Conservation (phyloP, 495 filamentous ascomycete genomes). For the Daldinia childiae region DNA sequence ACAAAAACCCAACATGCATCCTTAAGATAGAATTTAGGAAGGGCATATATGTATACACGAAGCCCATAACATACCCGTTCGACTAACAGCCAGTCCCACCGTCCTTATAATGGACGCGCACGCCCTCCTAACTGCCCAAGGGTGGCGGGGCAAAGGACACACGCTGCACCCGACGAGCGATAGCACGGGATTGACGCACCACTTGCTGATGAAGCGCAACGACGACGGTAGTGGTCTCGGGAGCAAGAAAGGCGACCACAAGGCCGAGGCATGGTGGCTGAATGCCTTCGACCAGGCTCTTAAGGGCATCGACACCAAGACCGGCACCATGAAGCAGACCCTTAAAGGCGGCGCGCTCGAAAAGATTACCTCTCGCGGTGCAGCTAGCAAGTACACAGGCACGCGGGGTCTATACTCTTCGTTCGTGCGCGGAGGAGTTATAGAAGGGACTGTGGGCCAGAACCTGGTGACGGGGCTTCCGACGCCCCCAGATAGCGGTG, state of each 20-base stretch:
- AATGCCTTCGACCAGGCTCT: slow-evolving; percentile 81
- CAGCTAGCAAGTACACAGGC: slow-evolving; percentile 57
- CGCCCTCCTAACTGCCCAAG: slow-evolving; percentile 76
- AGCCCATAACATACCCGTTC: not conserved
- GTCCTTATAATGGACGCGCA: slow-evolving; percentile 66
- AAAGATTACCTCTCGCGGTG: slow-evolving; percentile 55
- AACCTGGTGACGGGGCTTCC: slow-evolving; percentile 33
- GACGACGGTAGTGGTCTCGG: slow-evolving; percentile 75
- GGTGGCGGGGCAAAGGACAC: slow-evolving; percentile 81
- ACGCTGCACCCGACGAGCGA: slow-evolving; percentile 73
- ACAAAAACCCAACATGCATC: slow-evolving; percentile 2
- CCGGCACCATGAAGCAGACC: slow-evolving; percentile 60
- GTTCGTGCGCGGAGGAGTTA: slow-evolving; percentile 78
- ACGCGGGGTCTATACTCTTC: slow-evolving; percentile 75
- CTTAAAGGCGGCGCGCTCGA: slow-evolving; percentile 61
- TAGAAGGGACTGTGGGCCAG: slow-evolving; percentile 71
- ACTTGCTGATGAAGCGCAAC: slow-evolving; percentile 74
- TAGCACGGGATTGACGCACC: slow-evolving; percentile 71
- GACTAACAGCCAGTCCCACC: not conserved
- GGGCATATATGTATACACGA: not conserved
- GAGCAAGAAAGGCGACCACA: slow-evolving; percentile 69
- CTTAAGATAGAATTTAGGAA: not conserved
- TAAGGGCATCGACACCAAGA: slow-evolving; percentile 70
- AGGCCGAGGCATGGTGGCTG: slow-evolving; percentile 81
- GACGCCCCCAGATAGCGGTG: slow-evolving; percentile 45